Base-by-base conservation (phyloP, 2,329 filamentous ascomycete species). In the Trichoderma sp. region DNA sequence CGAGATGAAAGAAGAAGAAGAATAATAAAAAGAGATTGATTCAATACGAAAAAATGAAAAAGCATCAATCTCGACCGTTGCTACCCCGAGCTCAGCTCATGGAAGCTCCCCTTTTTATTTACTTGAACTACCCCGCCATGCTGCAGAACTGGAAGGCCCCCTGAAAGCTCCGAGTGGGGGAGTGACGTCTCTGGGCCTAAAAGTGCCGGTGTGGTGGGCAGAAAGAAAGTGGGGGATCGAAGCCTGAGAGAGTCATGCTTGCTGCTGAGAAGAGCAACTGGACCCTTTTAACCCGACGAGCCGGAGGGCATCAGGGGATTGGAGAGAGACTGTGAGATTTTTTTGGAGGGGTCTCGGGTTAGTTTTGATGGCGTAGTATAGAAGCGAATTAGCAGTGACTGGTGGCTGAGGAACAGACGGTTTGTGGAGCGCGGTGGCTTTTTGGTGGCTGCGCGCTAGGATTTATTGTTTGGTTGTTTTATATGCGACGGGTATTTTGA, bases 401-500 rank as follows among this genome's bases (percentile, higher is more conserved):
- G 62, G 52, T 66, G 63, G 63, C 53, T 66, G 52, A 33, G 27
- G 24, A 33, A 24, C 13, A 29, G 43, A 10, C 19, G 7, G 37
- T 8, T 43, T 19, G 16, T 66, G 53, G 53, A 43, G 53, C 35
- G 27, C 35, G 24, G 53, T 29, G 52, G 13, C 16, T 43, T 43
- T 43, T 43, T 43, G 37, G 37, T 43, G 63, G 63, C 21, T 37
- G 53, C 63, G 60, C 61, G 63, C 63, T 66, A 66, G 63, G 53
- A 58, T 11, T 49, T 49, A 43, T 43, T 43, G 16, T 43, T 52
- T 52, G 16, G 29, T 52, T 24, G 21, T 53, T 52, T 40, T 43
- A 43, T 35, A 66, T 29, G 63, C 63, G 63, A 66, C 63, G 63
- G 63, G 53, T 66, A 66, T 66, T 66, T 66, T 56, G 19, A 11